Base-by-base conservation (phyloP, 306 rosid genomes). In the Trifolium repens region DNA sequence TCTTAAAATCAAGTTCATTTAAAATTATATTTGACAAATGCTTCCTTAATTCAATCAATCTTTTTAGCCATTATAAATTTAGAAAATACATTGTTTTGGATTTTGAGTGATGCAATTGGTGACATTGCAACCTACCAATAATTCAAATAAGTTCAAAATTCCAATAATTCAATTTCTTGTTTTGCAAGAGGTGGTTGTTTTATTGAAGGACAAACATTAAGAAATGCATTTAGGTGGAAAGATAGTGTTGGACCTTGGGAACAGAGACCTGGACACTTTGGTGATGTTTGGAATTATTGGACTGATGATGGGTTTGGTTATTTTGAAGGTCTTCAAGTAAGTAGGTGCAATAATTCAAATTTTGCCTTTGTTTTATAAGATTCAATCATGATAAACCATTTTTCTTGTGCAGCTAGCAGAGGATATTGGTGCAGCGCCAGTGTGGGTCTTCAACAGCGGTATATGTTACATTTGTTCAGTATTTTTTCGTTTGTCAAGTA, bases 171-270 rank as follows among this genome's bases (percentile, higher is more conserved):
- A 71, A 60, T 17, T 49, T 47, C 10, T 77, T 69, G 4, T 78
- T 14, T 80, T 80, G 78, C 75, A 14, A 74, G 0, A 84, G 88
- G 87, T 78, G 98, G 98, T 35, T 94, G 97, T 81, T 94, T 85
- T 66, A 74, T 94, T 49, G 97, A 94, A 84, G 98, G 98, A 58
- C 77, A 84, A 19, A 84, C 87, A 87, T 78, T 94, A 78, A 89
- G 89, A 78, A 94, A 94, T 76, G 97, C 98, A 78, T 94, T 94
- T 78, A 80, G 97, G 32, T 94, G 98, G 98, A 94, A 91, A 81
- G 89, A 84, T 61, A 83, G 88, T 35, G 32, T 91, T 79, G 96
- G 98, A 69, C 85, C 93, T 0, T 91, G 97, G 98, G 94, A 94
- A 79, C 78, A 91, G 70, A 91, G 98, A 69, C 91, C 96, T 30